phyloP scores from a whole-genome alignment of 371 early-diverging fungal species.

The Polyrhizophydium stewartii region DNA sequence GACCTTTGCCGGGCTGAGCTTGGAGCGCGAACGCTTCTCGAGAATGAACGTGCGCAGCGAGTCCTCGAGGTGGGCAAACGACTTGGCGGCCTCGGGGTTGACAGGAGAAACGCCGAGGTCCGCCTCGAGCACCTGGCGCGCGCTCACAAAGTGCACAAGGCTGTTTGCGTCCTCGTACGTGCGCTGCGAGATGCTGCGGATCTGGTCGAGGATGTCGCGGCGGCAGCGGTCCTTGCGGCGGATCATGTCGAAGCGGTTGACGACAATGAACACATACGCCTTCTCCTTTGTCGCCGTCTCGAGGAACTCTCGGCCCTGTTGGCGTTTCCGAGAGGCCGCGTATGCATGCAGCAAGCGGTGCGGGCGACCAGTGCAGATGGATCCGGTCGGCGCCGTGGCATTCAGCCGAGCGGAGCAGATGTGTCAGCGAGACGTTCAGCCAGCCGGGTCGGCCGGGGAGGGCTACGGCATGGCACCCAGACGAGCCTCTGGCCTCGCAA shows the following conservation, averaged over 20 bases:
- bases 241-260: conserved; percentile 95
- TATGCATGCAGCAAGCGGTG: too few species aligned
- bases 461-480: too few species aligned
- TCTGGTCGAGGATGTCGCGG: conserved; percentile 88
- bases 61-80: conserved; percentile 75
- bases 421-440: too few species aligned
- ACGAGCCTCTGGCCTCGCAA: too few species aligned
- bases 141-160: conserved; percentile 95
- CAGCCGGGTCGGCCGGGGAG: too few species aligned
- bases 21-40: conserved; percentile 91
- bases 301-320: conserved; percentile 89
- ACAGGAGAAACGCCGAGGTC: not conserved
- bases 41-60: conserved; percentile 86
- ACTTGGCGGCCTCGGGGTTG: conserved; percentile 21
- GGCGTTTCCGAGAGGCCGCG: too few species aligned
- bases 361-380: not conserved
- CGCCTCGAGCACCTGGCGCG: conserved; percentile 50
- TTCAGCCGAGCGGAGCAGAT: not conserved
- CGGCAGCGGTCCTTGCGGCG: conserved; percentile 90
- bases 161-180: conserved; percentile 88
- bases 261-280: conserved; percentile 95
- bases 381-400: not conserved
- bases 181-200: conserved; percentile 83
- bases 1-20: conserved; percentile 89
- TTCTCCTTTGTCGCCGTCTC: conserved; percentile 94